Conservation (phyloP, 306 rosid genomes). For the Rosa multiflora region DNA sequence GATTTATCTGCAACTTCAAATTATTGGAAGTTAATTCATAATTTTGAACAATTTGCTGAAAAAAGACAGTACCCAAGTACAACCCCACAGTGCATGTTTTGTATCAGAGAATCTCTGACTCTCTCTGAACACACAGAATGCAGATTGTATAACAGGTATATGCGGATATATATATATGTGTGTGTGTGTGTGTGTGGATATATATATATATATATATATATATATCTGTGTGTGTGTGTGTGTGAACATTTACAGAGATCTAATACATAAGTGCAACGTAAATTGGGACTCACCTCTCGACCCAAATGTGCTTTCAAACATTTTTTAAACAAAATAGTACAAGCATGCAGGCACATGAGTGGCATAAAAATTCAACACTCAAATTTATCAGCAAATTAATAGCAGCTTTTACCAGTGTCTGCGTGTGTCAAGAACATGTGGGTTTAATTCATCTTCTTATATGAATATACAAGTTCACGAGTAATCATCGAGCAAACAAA, state of each 20-base stretch:
- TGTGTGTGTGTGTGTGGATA: not conserved
- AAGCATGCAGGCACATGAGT: not conserved
- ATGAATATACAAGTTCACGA: conserved; percentile 1
- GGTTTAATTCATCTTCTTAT: not conserved
- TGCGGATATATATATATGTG: not conserved
- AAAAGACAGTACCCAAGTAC: not conserved
- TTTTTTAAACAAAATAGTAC: not conserved
- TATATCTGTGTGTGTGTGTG: too few species aligned
- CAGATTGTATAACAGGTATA: not conserved
- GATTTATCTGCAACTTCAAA: not conserved
- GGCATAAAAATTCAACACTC: not conserved
- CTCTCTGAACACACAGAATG: not conserved
- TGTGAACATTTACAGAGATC: not conserved
- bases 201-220: too few species aligned
- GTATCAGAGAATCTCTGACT: not conserved
- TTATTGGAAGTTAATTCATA: not conserved
- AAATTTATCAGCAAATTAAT: not conserved
- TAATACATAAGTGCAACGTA: not conserved
- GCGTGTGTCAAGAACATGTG: not conserved
- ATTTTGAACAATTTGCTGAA: not conserved
- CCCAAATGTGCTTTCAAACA: not conserved
- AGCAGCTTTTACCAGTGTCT: not conserved
- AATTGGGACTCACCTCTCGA: not conserved
- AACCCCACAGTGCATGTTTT: not conserved
- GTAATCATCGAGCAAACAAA: not conserved